These are phyloP conservation scores for Penicillium roqueforti DNA, from an alignment of 495 filamentous ascomycete species.

Conservation along the genomic window DNA sequence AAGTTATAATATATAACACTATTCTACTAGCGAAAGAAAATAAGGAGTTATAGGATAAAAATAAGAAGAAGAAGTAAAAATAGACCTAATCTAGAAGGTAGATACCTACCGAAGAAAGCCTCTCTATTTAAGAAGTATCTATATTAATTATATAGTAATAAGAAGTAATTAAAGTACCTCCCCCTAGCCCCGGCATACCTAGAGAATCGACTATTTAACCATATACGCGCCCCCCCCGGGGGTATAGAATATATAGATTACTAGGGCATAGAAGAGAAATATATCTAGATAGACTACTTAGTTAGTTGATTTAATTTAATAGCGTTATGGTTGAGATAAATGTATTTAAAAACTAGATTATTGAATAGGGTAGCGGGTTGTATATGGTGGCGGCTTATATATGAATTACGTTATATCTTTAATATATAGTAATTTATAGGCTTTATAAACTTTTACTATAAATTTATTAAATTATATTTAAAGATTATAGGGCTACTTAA, in stretches of 20 bases:
- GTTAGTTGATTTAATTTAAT: not conserved
- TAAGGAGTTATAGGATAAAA: slow-evolving; percentile 1
- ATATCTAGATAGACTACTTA: not conserved
- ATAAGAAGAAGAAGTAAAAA: not conserved
- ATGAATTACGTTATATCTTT: too few species aligned
- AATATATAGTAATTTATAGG: too few species aligned
- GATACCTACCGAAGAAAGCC: not conserved
- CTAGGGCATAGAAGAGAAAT: not conserved
- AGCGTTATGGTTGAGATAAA: not conserved
- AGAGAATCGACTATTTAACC: not conserved
- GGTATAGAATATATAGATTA: not conserved
- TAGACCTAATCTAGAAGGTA: not conserved
- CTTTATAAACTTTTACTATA: too few species aligned
- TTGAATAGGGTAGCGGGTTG: too few species aligned
- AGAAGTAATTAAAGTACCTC: not conserved
- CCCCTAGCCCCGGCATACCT: not conserved
- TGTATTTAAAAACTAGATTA: too few species aligned
- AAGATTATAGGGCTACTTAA: too few species aligned
- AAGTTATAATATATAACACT: not conserved
- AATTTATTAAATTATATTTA: too few species aligned
- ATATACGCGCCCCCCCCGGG: not conserved
- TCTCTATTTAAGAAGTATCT: not conserved
- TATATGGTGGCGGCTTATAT: too few species aligned
- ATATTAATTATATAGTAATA: not conserved
- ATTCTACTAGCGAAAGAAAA: slow-evolving; percentile 3